phyloP scores from a whole-genome alignment of 352 stramenopile species.

The Phytophthora podocarpi region DNA sequence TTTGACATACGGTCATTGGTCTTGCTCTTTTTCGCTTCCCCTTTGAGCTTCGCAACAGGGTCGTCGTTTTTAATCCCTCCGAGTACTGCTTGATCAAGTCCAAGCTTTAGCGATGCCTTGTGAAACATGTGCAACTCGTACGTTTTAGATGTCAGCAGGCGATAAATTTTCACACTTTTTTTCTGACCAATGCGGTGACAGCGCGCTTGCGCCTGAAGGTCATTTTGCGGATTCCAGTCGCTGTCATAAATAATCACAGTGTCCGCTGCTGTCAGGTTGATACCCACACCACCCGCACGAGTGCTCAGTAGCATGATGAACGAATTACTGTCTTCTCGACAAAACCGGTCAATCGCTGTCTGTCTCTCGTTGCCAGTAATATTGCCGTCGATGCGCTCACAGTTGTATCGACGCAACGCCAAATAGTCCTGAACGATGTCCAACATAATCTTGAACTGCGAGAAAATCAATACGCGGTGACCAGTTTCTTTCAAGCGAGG shows the following conservation, averaged over 20 bases:
- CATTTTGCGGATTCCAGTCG: conserved; percentile 99
- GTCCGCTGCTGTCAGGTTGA: conserved; percentile 95
- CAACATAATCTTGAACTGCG: conserved; percentile 99
- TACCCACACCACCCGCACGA: conserved; percentile 96
- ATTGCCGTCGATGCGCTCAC: conserved; percentile 98
- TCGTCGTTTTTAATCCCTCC: conserved; percentile 84
- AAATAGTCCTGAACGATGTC: conserved; percentile 99
- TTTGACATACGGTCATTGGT: conserved; percentile 75
- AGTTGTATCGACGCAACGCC: conserved; percentile 89
- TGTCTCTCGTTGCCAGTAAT: conserved; percentile 97
- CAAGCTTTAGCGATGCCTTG: conserved; percentile 91
- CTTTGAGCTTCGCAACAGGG: conserved; percentile 48
- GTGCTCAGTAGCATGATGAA: conserved; percentile 99
- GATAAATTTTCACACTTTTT: conserved; percentile 94
- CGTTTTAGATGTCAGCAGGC: conserved; percentile 90
- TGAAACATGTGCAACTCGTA: conserved; percentile 96
- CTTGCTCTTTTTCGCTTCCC: conserved; percentile 35
- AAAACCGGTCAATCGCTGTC: conserved; percentile 93
- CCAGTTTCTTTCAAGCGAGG: conserved; percentile 95
- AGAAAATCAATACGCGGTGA: conserved; percentile 99
- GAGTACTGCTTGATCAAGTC: conserved; percentile 91
- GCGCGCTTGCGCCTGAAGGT: conserved; percentile 91
- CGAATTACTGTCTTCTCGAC: conserved; percentile 57
- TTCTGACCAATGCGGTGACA: conserved; percentile 94
- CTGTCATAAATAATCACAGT: conserved; percentile 96